Conservation (phyloP, 2,329 filamentous ascomycete species). For the Dactylella cylindrospora region DNA sequence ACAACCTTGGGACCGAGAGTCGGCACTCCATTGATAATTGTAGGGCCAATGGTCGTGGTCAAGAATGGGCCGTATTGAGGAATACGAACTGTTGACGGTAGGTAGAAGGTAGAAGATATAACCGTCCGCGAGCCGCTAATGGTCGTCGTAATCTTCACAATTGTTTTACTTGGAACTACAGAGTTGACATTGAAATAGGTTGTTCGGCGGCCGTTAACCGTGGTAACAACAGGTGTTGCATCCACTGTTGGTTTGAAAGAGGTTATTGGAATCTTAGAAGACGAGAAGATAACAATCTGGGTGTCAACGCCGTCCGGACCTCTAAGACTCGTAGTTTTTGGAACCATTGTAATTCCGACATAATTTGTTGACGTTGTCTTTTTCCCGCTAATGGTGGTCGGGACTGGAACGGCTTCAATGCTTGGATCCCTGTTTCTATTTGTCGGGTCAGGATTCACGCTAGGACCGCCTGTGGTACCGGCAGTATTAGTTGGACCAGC, state of each 20-base stretch:
- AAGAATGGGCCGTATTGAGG: constrained; percentile 36
- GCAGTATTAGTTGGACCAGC: neutral
- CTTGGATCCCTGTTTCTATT: neutral
- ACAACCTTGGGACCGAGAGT: constrained; percentile 25
- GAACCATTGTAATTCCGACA: constrained; percentile 26
- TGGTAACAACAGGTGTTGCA: constrained; percentile 26
- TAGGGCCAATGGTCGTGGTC: constrained; percentile 28
- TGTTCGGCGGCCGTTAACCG: constrained; percentile 17
- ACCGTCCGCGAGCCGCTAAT: constrained; percentile 26
- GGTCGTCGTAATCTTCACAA: constrained; percentile 22
- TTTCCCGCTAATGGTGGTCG: constrained; percentile 14
- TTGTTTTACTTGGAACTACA: constrained; percentile 5
- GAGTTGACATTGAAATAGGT: constrained; percentile 20
- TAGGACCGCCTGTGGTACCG: constrained; percentile 13
- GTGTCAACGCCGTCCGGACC: constrained; percentile 9
- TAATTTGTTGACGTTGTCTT: constrained; percentile 19
- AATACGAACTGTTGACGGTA: constrained; percentile 9
- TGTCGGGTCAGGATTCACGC: constrained; percentile 13
- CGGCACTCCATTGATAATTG: constrained; percentile 35
- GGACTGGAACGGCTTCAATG: constrained; percentile 11
- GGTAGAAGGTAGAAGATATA: constrained; percentile 27
- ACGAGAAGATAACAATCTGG: constrained; percentile 5
- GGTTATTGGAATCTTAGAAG: constrained; percentile 26
- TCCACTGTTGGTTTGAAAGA: constrained; percentile 16
- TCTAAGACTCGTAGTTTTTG: constrained; percentile 17